Conservation (phyloP, 345 rosid genomes). For the Lumnitzera littorea region DNA sequence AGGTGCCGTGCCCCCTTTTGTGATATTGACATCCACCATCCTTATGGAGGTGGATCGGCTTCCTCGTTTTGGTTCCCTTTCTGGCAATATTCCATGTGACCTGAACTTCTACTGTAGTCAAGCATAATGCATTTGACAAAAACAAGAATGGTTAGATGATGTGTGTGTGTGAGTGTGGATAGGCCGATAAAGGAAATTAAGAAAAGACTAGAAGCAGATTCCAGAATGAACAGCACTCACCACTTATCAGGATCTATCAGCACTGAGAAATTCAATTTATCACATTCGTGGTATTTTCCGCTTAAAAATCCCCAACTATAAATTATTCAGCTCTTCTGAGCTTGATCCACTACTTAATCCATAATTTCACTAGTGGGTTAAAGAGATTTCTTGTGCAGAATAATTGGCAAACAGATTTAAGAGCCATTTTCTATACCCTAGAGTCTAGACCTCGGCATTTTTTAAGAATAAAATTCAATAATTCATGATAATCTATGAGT, state of each 20-base stretch:
- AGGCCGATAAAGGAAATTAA: neutral
- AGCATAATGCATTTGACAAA: no score
- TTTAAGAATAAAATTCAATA: no score
- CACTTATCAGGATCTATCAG: neutral
- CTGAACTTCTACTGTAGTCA: neutral
- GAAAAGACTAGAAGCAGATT: neutral
- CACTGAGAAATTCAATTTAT: neutral
- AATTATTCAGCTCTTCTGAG: no score
- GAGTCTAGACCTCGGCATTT: no score
- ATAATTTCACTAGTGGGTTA: neutral
- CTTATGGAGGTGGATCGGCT: neutral
- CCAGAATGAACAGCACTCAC: constrained; percentile 3
- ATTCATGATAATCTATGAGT: no score
- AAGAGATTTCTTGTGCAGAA: neutral
- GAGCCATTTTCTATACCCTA: no score
- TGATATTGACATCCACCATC: constrained; percentile 2
- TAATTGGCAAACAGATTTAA: no score
- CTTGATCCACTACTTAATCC: neutral
- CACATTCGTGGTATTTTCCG: no score
- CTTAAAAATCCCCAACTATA: no score
- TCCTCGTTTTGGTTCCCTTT: neutral
- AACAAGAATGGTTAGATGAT: no score
- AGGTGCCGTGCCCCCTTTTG: constrained; percentile 1
- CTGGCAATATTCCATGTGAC: constrained; percentile 1
- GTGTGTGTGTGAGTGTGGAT: no score